Evolutionary conservation across 306 rosid species (phyloP), one percentile per base, ranked within the genome.

Genomic region (Cucurbita moschata): DNA sequence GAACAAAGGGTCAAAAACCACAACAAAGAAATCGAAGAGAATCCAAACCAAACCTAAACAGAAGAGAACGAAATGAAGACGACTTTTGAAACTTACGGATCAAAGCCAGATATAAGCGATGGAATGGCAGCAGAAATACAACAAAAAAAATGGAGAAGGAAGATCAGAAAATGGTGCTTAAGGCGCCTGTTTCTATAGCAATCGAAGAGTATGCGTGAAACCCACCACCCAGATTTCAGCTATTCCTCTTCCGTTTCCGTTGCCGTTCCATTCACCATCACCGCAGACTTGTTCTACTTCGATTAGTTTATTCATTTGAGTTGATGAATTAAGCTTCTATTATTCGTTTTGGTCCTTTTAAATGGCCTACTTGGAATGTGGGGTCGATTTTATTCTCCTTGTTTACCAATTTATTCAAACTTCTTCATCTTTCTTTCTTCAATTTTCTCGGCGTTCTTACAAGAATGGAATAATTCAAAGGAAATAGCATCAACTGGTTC

Each of bases 331-430:
- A 56, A 58, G 30, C 42, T 61, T 61, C 15, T 14, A 7, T 64
- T 18, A 39, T 40, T 64, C 35, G 19, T n/a, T 64, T 18, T 18
- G 6, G 52, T 1, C 71, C 23, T 40, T 39, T 63, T 38, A 39
- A 13, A n/a, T 64, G 52, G 71, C 52, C 71, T 63, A 39, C 12
- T 63, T 14, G 69, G 69, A 38, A 15, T 39, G 66, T 60, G 30
- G 50, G 71, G 71, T 42, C 71, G 79, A 71, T 73, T 59, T 72
- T 65, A 52, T 63, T 63, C 69, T 79, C 57, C 39, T 72, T 57
- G n/a, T 35, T 71, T 60, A 35, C 67, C 18, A 60, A 35, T 4
- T 35, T 35, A 43, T 60, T 60, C 67, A 60, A 60, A 6, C 26
- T 38, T 59, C 40, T 59, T 59, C 66, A 5, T 59, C 43, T 59